Base-by-base conservation (phyloP, 768 basidiomycete genomes). In the Cytidiella melzeri region DNA sequence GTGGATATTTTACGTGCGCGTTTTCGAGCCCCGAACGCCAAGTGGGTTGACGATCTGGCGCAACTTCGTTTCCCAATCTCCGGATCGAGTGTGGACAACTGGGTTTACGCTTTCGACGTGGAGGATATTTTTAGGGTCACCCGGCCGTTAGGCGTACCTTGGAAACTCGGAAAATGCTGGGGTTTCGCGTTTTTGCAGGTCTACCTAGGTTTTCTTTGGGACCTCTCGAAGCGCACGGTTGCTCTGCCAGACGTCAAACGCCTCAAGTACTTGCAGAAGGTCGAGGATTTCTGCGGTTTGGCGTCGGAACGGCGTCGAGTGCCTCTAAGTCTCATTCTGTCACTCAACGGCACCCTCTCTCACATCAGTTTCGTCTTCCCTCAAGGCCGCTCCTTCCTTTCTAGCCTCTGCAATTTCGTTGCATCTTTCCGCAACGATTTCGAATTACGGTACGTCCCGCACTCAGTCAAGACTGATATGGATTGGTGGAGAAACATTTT, bases 21-120 rank as follows among this genome's bases (percentile, higher is more conserved):
- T 2, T 64, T 64, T 4, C 56, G 63, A 34, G 30, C 48, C 1
- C 52, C 48, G 3, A 50, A 67, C 12, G 13, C 38, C 19, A 72
- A 71, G 49, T 73, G 71, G 70, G 69, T 71, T 0, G 68, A 73
- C 59, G 62, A 73, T 41, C 70, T 72, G n/a, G n/a, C n/a, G n/a
- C n/a, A n/a, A n/a, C 47, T 45, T 68, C 4, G 61, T 63, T 2
- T 51, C 68, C 12, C 55, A 56, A 46, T 27, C 51, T 6, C 45
- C 45, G 3, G 30, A 20, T 23, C 30, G 39, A 23, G 2, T 23
- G 3, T 46, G 45, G 45, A 46, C 48, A n/a, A n/a, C n/a, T n/a
- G n/a, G n/a, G n/a, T n/a, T n/a, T n/a, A n/a, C n/a, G n/a, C n/a
- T n/a, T n/a, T n/a, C n/a, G n/a, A n/a, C 23, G 3, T 59, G 55